phyloP scores from a whole-genome alignment of 768 basidiomycete genomes.

The Leucosporidium scottii region DNA sequence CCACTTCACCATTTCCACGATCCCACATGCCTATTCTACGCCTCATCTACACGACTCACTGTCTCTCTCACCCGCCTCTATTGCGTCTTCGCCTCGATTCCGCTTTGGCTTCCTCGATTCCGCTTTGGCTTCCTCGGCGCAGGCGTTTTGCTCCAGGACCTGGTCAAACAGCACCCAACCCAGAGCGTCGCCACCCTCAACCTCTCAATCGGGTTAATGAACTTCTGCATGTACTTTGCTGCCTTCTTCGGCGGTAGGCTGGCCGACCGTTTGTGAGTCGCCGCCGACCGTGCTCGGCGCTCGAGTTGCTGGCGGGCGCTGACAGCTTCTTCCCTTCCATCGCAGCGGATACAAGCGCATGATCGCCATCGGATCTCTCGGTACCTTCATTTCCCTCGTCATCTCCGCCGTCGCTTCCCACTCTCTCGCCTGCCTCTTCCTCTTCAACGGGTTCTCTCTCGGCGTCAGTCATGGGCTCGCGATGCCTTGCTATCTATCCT shows the following conservation, averaged over 20 bases:
- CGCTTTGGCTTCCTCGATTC: too few species aligned
- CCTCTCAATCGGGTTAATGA: neutral
- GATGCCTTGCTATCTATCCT: neutral
- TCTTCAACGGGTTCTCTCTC: conserved; percentile 19
- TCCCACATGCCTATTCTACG: too few species aligned
- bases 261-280: neutral
- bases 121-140: too few species aligned
- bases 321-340: too few species aligned
- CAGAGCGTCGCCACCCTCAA: too few species aligned
- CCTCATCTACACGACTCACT: too few species aligned
- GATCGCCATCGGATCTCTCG: neutral
- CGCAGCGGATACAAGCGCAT: neutral
- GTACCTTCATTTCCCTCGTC: neutral
- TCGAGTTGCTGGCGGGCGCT: neutral
- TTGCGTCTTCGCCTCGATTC: too few species aligned
- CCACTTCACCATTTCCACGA: too few species aligned
- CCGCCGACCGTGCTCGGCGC: neutral
- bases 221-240: neutral
- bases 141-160: too few species aligned
- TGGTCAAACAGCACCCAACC: too few species aligned
- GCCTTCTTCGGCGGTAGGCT: neutral
- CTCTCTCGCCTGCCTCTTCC: conserved; percentile 20
- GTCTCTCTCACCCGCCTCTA: too few species aligned
- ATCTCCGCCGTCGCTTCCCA: conserved; percentile 10
- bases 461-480: neutral